Evolutionary conservation across 2,329 filamentous ascomycete genomes (phyloP).

Genomic region (Ophiostoma himal-ulmi): DNA sequence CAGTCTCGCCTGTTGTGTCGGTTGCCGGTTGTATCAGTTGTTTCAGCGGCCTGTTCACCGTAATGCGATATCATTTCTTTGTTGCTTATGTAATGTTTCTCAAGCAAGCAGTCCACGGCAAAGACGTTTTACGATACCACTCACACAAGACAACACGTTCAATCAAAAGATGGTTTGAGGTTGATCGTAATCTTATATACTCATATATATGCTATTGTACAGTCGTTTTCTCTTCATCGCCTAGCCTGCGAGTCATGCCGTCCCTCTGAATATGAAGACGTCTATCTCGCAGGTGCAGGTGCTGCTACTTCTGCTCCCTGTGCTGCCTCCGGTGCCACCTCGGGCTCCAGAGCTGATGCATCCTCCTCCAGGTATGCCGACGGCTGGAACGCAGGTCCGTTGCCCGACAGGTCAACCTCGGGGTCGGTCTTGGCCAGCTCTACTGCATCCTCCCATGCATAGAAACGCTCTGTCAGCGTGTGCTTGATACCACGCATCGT

Average conservation of each 20-base stretch:
- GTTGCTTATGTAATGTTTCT: not conserved
- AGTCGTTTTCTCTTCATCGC: not conserved
- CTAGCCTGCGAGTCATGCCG: not conserved
- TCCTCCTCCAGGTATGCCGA: slow-evolving; percentile 36
- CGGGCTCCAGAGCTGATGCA: slow-evolving; percentile 17
- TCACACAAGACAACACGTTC: not conserved
- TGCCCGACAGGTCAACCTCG: slow-evolving; percentile 56
- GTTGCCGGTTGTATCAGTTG: not conserved
- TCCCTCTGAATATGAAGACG: not conserved
- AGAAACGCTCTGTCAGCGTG: slow-evolving; percentile 77
- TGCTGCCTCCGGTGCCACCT: not conserved
- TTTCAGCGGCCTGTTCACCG: slow-evolving; percentile 3
- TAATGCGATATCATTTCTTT: not conserved
- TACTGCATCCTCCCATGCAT: slow-evolving; percentile 76
- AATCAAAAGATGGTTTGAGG: not conserved
- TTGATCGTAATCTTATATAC: slow-evolving; percentile 9
- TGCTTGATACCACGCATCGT: slow-evolving; percentile 83
- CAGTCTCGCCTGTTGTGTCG: not conserved
- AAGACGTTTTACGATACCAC: not conserved
- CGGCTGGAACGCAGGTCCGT: slow-evolving; percentile 47
- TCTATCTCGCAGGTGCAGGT: slow-evolving; percentile 6
- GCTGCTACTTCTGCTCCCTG: not conserved
- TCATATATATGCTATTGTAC: slow-evolving; percentile 7
- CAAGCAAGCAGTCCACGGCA: not conserved
- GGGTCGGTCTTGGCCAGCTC: slow-evolving; percentile 59